phyloP scores from a whole-genome alignment of 2,329 filamentous ascomycete genomes.

The Didymosphaeria variabile region DNA sequence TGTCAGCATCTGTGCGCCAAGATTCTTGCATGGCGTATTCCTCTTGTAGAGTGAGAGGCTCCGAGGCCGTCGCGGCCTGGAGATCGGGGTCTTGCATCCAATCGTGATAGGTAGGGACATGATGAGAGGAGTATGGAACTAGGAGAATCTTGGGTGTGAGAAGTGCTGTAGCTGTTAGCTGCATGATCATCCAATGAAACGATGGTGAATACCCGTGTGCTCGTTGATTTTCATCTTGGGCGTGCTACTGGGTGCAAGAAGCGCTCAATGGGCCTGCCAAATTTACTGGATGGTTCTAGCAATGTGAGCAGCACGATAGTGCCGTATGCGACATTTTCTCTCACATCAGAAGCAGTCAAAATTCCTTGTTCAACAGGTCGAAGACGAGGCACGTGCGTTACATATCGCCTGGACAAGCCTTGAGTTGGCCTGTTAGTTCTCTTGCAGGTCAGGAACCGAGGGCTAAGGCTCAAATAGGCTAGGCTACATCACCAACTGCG shows the following conservation, averaged over 20 bases:
- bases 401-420: no score
- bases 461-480: no score
- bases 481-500: no score
- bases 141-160: slow-evolving; percentile 73
- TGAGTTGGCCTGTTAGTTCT: no score
- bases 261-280: background rate
- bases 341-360: no score
- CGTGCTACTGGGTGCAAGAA: background rate
- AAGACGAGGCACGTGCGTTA: no score
- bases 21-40: slow-evolving; percentile 91
- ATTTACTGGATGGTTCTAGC: background rate
- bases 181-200: background rate
- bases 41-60: slow-evolving; percentile 79
- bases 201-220: slow-evolving; percentile 40
- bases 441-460: background rate
- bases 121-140: slow-evolving; percentile 82
- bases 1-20: slow-evolving; percentile 84
- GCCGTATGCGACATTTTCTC: no score
- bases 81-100: slow-evolving; percentile 93
- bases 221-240: slow-evolving; percentile 55
- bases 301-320: background rate
- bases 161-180: slow-evolving; percentile 64
- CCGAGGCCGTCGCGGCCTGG: slow-evolving; percentile 85
- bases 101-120: slow-evolving; percentile 82
- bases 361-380: no score